phyloP scores from a whole-genome alignment of 441 rosid genomes.

The Pelargonium citronellum region DNA sequence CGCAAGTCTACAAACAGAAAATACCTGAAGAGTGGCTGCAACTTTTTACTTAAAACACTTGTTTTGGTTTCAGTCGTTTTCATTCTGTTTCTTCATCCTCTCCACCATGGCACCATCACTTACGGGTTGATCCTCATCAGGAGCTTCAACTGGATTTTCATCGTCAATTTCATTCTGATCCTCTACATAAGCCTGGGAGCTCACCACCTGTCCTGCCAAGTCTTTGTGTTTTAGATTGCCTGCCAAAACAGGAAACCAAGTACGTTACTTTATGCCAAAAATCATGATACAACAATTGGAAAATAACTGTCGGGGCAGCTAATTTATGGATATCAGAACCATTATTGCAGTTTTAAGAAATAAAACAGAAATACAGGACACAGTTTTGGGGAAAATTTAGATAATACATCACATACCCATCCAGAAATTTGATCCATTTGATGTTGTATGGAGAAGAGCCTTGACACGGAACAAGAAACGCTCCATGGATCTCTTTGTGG shows the following conservation, averaged over 20 bases:
- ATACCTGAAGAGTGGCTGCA: neutral
- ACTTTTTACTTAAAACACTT: neutral
- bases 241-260: conserved; percentile 25
- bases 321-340: neutral
- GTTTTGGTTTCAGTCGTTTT: neutral
- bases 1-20: neutral
- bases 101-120: conserved; percentile 17
- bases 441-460: conserved; percentile 67
- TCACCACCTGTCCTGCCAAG: conserved; percentile 65
- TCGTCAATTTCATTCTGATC: conserved; percentile 30
- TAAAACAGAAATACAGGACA: neutral
- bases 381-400: neutral
- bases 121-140: conserved; percentile 25
- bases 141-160: conserved; percentile 35
- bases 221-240: conserved; percentile 84
- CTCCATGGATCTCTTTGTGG: conserved; percentile 72
- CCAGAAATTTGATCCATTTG: conserved; percentile 73
- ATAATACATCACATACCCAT: conserved; percentile 49
- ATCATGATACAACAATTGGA: neutral
- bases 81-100: conserved; percentile 25
- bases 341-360: neutral
- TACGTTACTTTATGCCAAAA: neutral
- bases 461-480: conserved; percentile 77
- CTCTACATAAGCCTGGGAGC: conserved; percentile 70
- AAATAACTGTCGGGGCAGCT: no score